Conservation (phyloP, 306 rosid genomes). For the Pyrus pyrifolia region DNA sequence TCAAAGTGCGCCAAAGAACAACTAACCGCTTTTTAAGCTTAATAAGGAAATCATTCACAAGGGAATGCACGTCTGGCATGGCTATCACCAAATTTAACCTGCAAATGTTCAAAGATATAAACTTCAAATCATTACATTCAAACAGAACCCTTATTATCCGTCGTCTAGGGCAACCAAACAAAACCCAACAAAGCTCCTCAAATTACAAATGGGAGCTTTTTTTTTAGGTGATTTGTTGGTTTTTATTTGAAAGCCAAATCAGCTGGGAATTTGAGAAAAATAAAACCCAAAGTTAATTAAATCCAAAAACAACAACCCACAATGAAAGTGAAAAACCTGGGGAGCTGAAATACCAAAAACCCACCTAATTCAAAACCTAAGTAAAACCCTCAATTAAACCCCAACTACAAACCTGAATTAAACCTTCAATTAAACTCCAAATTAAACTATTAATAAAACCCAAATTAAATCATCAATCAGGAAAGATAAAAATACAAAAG, state of each 20-base stretch:
- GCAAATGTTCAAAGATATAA: background rate
- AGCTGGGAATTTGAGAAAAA: background rate
- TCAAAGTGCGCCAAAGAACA: background rate
- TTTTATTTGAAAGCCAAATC: background rate
- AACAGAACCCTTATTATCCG: background rate
- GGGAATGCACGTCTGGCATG: slow-evolving; percentile 86
- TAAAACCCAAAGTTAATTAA: background rate
- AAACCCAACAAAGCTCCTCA: background rate
- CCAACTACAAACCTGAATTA: background rate
- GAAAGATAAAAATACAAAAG: background rate
- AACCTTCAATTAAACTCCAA: background rate
- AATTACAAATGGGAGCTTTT: background rate
- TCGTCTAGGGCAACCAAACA: background rate
- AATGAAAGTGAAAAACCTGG: background rate
- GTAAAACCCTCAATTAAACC: background rate
- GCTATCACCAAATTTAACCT: slow-evolving; percentile 33
- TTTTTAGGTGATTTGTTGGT: background rate
- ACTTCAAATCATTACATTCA: background rate
- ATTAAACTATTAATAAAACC: background rate
- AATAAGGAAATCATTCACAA: slow-evolving; percentile 64
- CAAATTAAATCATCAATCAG: background rate
- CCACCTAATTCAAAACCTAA: background rate
- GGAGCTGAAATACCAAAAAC: background rate
- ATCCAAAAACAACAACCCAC: background rate
- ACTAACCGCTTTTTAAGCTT: slow-evolving; percentile 75